Evolutionary conservation across 805 yeast species (phyloP).

Genomic region (Metschnikowia sp.): DNA sequence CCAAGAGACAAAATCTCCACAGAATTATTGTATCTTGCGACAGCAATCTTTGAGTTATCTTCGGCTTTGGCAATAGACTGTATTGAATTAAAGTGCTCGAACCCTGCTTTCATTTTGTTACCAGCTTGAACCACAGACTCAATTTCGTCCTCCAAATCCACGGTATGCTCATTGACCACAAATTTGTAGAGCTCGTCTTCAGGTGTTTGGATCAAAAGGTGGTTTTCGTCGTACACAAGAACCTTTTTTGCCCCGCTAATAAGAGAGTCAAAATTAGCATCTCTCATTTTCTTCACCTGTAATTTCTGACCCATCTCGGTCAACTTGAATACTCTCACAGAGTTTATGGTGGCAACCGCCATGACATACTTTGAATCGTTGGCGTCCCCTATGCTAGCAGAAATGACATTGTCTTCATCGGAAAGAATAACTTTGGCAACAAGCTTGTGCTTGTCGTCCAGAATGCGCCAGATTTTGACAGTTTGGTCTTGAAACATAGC

Average conservation of each 20-base stretch:
- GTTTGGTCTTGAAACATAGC: slow-evolving; percentile 80
- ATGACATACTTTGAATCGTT: slow-evolving; percentile 53
- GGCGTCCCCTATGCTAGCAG: slow-evolving; percentile 56
- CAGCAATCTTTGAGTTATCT: slow-evolving; percentile 45
- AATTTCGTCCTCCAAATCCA: slow-evolving; percentile 41
- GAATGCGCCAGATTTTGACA: slow-evolving; percentile 75
- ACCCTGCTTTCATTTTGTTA: slow-evolving; percentile 21
- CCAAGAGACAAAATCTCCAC: slow-evolving; percentile 49
- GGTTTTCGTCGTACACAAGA: slow-evolving; percentile 42
- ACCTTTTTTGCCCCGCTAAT: slow-evolving; percentile 56
- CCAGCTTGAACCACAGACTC: slow-evolving; percentile 22
- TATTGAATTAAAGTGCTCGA: slow-evolving; percentile 50
- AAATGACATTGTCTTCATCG: slow-evolving; percentile 78
- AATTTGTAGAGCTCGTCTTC: slow-evolving; percentile 58
- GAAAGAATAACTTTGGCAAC: slow-evolving; percentile 62
- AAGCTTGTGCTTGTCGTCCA: slow-evolving; percentile 47
- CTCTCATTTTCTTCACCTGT: slow-evolving; percentile 52
- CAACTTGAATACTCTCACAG: slow-evolving; percentile 67
- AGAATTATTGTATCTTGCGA: slow-evolving; percentile 63
- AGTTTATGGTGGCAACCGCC: slow-evolving; percentile 66
- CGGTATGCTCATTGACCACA: slow-evolving; percentile 23
- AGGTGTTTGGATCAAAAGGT: slow-evolving; percentile 51
- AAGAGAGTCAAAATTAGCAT: slow-evolving; percentile 36
- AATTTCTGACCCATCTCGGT: slow-evolving; percentile 39
- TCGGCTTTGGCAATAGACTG: slow-evolving; percentile 49